Evolutionary conservation across 495 filamentous ascomycete species (phyloP), one percentile per base, ranked within the genome.

Genomic region (Penicillium longicatenatum): DNA sequence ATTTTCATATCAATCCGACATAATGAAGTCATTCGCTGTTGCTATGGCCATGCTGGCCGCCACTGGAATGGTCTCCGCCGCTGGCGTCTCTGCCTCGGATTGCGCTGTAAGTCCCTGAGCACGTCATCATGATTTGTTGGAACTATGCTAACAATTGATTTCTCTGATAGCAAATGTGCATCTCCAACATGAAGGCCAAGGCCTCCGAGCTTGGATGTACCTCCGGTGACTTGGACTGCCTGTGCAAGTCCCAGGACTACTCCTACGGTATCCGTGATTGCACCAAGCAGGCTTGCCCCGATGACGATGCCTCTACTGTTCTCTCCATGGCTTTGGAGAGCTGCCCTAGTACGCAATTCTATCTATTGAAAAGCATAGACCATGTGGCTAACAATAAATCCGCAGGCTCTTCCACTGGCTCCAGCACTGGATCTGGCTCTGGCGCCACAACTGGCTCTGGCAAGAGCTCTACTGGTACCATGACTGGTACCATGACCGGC

Each of bases 191-290:
- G 89, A 74, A 87, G 58, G 71, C 55, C 55, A 77, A 85, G 76
- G 85, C 87, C 52, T 57, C 62, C 11, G 63, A 74, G 8, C 79
- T 92, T 55, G 83, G 83, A 50, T 96, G 91, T 75, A 26, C 57
- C 2, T 31, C 62, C 14, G 73, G 74, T 52, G 82, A 92, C 70
- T 52, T 81, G 35, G 64, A 66, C 37, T 96, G 91, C 79, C 82
- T 93, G 46, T 96, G 91, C 83, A 78, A 74, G 41, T 82, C 83
- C 57, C 48, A 64, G 37, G 65, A 91, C 80, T 95, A 92, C 72
- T 69, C 71, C 57, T 89, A 84, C 66, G 91, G 91, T 67, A 78
- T 96, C 57, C 87, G 84, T 47, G 91, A 96, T 75, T 96, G 91
- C 81, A 82, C 89, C 50, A 70, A 75, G 54, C 70, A 88, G 73